These are phyloP conservation scores for Calonectria fujianensis DNA, from an alignment of 2,329 filamentous ascomycete genomes.

Conservation along the genomic window DNA sequence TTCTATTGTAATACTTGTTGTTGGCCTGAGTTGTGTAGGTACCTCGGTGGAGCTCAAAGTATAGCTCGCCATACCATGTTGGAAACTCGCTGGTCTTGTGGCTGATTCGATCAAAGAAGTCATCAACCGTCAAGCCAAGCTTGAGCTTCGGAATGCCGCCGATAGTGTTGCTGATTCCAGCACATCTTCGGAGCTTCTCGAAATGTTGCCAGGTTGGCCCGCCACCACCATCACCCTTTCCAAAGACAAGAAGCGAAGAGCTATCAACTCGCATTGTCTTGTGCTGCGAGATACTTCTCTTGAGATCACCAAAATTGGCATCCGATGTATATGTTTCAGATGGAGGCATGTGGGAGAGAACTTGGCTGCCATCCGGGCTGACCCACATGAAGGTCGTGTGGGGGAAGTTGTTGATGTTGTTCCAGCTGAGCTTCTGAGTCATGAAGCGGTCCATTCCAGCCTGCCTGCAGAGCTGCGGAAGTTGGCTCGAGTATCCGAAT, in stretches of 20 bases:
- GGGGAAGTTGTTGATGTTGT: conserved; percentile 99
- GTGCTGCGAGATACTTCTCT: conserved; percentile 90
- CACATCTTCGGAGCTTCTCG: conserved; percentile 94
- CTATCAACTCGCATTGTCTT: conserved; percentile 96
- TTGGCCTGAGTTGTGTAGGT: conserved; percentile 98
- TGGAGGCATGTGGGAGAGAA: conserved; percentile 98
- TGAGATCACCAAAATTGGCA: conserved; percentile 95
- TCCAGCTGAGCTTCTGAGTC: conserved; percentile 99
- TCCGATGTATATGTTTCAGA: conserved; percentile 96
- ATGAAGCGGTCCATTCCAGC: conserved; percentile 98
- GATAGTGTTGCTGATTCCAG: conserved; percentile 91
- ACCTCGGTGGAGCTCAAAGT: conserved; percentile 97
- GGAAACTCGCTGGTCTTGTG: conserved; percentile 86
- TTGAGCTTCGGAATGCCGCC: conserved; percentile 88
- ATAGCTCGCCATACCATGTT: conserved; percentile 98
- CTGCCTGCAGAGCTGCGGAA: conserved; percentile 93
- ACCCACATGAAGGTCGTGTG: conserved; percentile 99
- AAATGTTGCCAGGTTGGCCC: conserved; percentile 95
- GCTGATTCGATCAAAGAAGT: conserved; percentile 92
- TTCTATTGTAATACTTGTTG: conserved; percentile 96
- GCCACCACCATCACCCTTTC: conserved; percentile 96
- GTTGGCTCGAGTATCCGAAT: conserved; percentile 96
- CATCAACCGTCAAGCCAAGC: conserved; percentile 92
- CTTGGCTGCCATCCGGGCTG: conserved; percentile 93
- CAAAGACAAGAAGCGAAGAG: conserved; percentile 93